Percentiles rank a stretch among this genome's conserved stretches.
These are phyloP conservation scores for Tolypocladium ophioglossoides DNA, from an alignment of 2,329 filamentous ascomycete species.

Conservation along the genomic window DNA sequence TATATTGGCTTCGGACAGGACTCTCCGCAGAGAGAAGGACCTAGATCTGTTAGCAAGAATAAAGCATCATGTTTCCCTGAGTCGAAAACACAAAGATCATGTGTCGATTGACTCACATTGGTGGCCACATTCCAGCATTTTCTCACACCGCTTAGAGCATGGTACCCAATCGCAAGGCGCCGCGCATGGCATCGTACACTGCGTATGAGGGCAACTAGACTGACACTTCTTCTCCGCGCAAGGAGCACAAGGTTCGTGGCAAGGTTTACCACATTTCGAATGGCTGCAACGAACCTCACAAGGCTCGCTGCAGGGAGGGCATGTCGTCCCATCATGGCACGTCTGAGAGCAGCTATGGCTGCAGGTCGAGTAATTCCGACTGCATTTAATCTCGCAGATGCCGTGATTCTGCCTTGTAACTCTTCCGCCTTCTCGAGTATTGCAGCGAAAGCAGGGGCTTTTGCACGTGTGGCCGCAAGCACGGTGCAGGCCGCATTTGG, in stretches of 20 bases:
- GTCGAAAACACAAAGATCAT: too few relatives aligned
- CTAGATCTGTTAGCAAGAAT: constrained; percentile 1
- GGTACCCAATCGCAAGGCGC: constrained; percentile 58
- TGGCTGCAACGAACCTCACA: constrained; percentile 50
- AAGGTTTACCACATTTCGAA: constrained; percentile 43
- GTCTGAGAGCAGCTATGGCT: constrained; percentile 37
- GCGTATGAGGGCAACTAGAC: constrained; percentile 43
- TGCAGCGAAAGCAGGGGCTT: constrained; percentile 38
- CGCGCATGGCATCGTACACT: constrained; percentile 47
- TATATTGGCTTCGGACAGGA: constrained; percentile 38
- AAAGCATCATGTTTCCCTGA: too few relatives aligned
- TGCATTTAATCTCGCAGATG: constrained; percentile 37
- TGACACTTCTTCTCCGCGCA: constrained; percentile 45
- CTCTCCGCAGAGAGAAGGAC: constrained; percentile 55
- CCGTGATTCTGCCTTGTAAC: constrained; percentile 30
- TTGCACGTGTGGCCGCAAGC: constrained; percentile 50
- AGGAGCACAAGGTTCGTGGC: constrained; percentile 49
- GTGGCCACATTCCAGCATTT: constrained; percentile 46
- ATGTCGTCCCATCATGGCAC: constrained; percentile 42
- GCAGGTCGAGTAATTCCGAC: constrained; percentile 40
- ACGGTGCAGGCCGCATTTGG: constrained; percentile 32
- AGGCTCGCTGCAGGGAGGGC: constrained; percentile 31
- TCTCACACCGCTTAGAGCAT: constrained; percentile 48
- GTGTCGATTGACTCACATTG: constrained; percentile 30
- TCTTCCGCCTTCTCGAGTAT: constrained; percentile 17